These are phyloP conservation scores for Auxenochlorella pyrenoidosa DNA, from an alignment of 139 green algal species.

Conservation along the genomic window DNA sequence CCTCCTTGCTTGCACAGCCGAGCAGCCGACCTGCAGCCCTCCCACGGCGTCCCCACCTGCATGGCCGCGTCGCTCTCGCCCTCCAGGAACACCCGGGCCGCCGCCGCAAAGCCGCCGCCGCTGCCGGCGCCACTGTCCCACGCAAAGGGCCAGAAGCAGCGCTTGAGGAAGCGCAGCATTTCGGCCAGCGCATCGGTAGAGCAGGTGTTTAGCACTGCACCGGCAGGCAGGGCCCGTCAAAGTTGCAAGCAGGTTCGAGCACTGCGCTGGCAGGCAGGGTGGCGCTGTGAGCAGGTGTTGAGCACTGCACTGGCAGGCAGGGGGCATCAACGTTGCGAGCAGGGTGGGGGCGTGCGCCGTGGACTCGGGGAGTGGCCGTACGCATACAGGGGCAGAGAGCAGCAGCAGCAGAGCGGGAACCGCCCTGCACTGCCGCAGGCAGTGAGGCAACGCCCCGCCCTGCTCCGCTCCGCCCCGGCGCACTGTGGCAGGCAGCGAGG, in stretches of 20 bases:
- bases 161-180: slow-evolving; percentile 82
- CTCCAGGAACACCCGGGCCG: slow-evolving; percentile 42
- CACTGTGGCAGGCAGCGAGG: no score
- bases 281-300: slow-evolving; percentile 78
- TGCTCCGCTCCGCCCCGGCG: no score
- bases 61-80: slow-evolving; percentile 19
- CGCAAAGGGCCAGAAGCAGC: slow-evolving; percentile 85
- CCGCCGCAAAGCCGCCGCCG: slow-evolving; percentile 60
- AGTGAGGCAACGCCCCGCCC: no score
- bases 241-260: no score
- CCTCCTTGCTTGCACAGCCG: no score
- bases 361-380: no score
- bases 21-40: no score
- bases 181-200: slow-evolving; percentile 68
- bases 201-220: slow-evolving; percentile 67
- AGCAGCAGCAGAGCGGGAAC: not conserved
- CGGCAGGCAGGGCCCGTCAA: not conserved
- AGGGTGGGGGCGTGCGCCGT: no score
- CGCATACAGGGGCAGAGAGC: no score
- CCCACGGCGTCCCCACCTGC: slow-evolving; percentile 40
- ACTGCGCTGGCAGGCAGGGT: no score
- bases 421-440: no score
- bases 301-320: slow-evolving; percentile 19
- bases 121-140: slow-evolving; percentile 64
- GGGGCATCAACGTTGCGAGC: no score